These are phyloP conservation scores for Nigrograna mackinnonii DNA, from an alignment of 2,329 filamentous ascomycete genomes.

Conservation along the genomic window DNA sequence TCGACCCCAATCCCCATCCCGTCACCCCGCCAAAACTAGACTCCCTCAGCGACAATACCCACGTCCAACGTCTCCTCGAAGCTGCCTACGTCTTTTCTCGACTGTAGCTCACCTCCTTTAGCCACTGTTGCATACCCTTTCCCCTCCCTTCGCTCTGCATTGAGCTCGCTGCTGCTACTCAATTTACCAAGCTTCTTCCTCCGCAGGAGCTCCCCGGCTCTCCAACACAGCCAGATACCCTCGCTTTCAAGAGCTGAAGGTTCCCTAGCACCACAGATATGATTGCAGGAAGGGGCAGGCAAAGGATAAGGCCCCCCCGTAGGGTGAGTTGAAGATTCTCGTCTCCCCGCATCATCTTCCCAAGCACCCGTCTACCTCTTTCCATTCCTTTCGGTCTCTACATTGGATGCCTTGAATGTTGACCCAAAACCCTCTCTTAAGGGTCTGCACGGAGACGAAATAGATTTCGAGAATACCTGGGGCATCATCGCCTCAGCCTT, in stretches of 20 bases:
- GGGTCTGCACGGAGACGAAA: conserved; percentile 63
- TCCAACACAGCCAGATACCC: no score
- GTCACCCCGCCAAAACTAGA: no score
- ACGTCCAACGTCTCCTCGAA: no score
- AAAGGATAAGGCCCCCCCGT: conserved; percentile 69
- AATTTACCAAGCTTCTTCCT: no score
- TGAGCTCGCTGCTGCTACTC: no score
- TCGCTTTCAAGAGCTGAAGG: not conserved
- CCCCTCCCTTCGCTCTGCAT: no score
- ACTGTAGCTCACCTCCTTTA: no score
- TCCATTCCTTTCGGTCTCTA: not conserved
- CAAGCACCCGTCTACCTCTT: conserved; percentile 2
- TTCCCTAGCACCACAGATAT: conserved; percentile 35
- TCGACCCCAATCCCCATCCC: no score
- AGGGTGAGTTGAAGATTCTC: conserved; percentile 57
- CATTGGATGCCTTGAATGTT: conserved; percentile 1
- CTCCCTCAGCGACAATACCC: no score
- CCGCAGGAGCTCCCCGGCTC: no score
- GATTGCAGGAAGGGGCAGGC: conserved; percentile 58
- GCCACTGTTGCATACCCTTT: no score
- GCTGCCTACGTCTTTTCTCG: no score
- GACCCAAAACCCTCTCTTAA: conserved; percentile 30
- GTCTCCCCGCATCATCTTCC: conserved; percentile 1
- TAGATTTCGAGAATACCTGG: conserved; percentile 90
- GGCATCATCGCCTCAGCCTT: conserved; percentile 74